Conservation (phyloP, 1,139 yeast genomes). For the Suhomyces terraborum region DNA sequence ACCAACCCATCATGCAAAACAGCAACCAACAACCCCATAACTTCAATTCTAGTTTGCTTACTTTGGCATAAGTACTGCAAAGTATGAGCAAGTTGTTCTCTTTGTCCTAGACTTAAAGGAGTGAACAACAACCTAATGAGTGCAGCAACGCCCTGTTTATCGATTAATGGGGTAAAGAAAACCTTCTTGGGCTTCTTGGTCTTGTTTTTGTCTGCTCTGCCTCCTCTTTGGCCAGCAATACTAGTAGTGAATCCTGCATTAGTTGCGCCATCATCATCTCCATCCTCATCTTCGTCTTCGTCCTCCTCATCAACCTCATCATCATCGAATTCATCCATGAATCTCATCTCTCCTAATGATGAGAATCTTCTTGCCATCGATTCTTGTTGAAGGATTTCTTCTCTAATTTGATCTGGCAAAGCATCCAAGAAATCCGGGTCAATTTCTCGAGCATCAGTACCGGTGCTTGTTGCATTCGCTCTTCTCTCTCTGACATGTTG, state of each 20-base stretch:
- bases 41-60: slow-evolving; percentile 76
- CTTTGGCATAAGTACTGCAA: slow-evolving; percentile 70
- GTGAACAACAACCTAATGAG: slow-evolving; percentile 70
- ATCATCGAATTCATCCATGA: slow-evolving; percentile 26
- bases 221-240: background rate
- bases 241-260: background rate
- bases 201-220: slow-evolving; percentile 4
- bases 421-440: slow-evolving; percentile 84
- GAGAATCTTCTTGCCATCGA: slow-evolving; percentile 48
- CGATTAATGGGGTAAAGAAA: slow-evolving; percentile 69
- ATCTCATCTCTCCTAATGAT: slow-evolving; percentile 26
- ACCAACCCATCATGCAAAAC: slow-evolving; percentile 73
- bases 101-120: slow-evolving; percentile 66
- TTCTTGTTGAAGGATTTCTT: slow-evolving; percentile 74
- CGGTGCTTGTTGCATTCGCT: slow-evolving; percentile 51
- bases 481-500: slow-evolving; percentile 77
- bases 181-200: slow-evolving; percentile 32
- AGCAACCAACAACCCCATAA: slow-evolving; percentile 68
- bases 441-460: slow-evolving; percentile 58
- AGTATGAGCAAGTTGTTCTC: slow-evolving; percentile 68
- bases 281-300: slow-evolving; percentile 22
- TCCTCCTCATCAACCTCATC: slow-evolving; percentile 33
- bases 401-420: slow-evolving; percentile 71
- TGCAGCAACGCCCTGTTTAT: slow-evolving; percentile 75
- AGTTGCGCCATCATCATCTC: slow-evolving; percentile 12